Evolutionary conservation across 805 yeast species (phyloP).

Genomic region (Nakazawaea siamensis): DNA sequence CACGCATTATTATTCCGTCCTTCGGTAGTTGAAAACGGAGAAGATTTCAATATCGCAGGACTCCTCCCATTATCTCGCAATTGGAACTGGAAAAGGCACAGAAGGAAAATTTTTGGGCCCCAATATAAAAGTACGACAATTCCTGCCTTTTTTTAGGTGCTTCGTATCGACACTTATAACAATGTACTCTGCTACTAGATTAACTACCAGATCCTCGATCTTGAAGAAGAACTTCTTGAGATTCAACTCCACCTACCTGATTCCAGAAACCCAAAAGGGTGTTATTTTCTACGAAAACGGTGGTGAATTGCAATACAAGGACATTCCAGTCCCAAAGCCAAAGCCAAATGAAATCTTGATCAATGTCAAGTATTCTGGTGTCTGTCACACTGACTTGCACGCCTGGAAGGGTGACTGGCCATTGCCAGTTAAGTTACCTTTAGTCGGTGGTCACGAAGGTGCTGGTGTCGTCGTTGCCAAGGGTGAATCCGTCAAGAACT

Average conservation of each 20-base stretch:
- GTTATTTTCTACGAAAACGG: conserved; percentile 59
- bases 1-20: no score
- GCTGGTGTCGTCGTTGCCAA: conserved; percentile 62
- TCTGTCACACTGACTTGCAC: conserved; percentile 69
- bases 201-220: conserved; percentile 11
- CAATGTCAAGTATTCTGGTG: conserved; percentile 67
- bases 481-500: conserved; percentile 52
- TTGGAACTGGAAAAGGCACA: no score
- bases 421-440: conserved; percentile 46
- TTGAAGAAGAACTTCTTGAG: conserved; percentile 14
- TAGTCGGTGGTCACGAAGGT: conserved; percentile 72
- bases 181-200: conserved; percentile 8
- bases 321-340: conserved; percentile 65
- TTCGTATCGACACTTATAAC: no score
- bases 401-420: conserved; percentile 75
- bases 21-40: no score
- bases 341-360: conserved; percentile 56
- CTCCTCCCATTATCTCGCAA: not conserved
- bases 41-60: no score
- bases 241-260: conserved; percentile 11
- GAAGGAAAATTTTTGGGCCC: no score
- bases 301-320: conserved; percentile 59
- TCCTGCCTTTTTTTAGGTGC: no score
- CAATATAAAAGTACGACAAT: no score
- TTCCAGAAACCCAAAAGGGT: conserved; percentile 65